phyloP scores from a whole-genome alignment of 2,329 filamentous ascomycete species.

The Fusarium armeniacum region DNA sequence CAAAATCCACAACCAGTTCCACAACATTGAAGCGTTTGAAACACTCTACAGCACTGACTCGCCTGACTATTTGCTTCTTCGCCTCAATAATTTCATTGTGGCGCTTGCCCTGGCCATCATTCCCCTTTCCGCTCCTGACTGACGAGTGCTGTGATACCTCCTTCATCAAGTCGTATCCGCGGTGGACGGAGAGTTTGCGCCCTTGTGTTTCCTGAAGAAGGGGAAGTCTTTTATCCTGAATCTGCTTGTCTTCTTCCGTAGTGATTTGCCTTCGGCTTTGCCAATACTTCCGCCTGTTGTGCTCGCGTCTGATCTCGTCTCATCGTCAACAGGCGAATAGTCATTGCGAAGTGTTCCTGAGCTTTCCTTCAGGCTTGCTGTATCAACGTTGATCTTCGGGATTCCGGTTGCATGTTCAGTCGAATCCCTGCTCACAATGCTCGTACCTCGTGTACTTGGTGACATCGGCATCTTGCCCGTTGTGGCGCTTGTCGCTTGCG shows the following conservation, averaged over 20 bases:
- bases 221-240: constrained; percentile 74
- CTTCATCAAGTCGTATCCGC: constrained; percentile 54
- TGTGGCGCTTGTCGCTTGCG: constrained; percentile 73
- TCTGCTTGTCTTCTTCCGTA: constrained; percentile 74
- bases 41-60: constrained; percentile 4
- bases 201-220: constrained; percentile 69
- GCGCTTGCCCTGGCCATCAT: constrained; percentile 4
- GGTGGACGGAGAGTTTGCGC: constrained; percentile 53
- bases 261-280: constrained; percentile 63
- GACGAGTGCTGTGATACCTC: constrained; percentile 34
- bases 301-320: constrained; percentile 51
- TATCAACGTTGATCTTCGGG: constrained; percentile 58
- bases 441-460: constrained; percentile 75
- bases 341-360: constrained; percentile 48
- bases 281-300: constrained; percentile 60
- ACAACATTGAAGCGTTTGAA: constrained; percentile 19
- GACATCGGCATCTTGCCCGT: constrained; percentile 75
- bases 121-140: constrained; percentile 25
- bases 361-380: constrained; percentile 54
- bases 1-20: constrained; percentile 25
- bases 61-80: constrained; percentile 1
- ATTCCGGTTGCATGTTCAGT: constrained; percentile 64
- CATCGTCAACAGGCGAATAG: constrained; percentile 49
- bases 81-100: background rate
- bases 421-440: constrained; percentile 73